A percentile compares a stretch with the other conserved stretches of the same genome.
phyloP scores from a whole-genome alignment of 257 asterid species.

The Henckelia pumila region DNA sequence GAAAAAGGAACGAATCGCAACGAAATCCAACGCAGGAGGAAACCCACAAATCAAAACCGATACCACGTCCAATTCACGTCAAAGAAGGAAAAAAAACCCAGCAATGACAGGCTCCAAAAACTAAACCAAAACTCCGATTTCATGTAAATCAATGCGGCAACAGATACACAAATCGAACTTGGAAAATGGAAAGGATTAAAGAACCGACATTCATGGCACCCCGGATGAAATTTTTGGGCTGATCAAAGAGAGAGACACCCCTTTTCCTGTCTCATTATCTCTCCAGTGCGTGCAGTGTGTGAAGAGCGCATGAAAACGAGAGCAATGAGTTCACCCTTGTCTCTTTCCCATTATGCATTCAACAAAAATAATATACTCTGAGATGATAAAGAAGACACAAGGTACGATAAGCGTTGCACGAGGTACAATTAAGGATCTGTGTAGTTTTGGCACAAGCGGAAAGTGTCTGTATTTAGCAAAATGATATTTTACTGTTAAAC shows the following conservation, averaged over 20 bases:
- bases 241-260: constrained; percentile 31
- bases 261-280: constrained; percentile 20
- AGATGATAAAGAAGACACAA: constrained; percentile 20
- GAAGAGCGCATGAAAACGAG: constrained; percentile 44
- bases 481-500: too few species aligned
- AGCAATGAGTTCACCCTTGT: constrained; percentile 35
- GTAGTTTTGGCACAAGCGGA: background rate
- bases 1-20: constrained; percentile 30
- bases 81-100: constrained; percentile 5
- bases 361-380: constrained; percentile 18
- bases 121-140: constrained; percentile 1
- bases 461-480: constrained; percentile 14
- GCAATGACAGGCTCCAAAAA: constrained; percentile 16
- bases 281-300: constrained; percentile 28
- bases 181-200: constrained; percentile 33
- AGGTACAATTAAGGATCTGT: background rate
- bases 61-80: background rate
- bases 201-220: constrained; percentile 57
- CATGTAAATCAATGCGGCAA: constrained; percentile 24
- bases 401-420: constrained; percentile 30
- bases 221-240: constrained; percentile 32
- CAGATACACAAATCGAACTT: constrained; percentile 20
- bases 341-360: constrained; percentile 27
- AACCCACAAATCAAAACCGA: background rate
- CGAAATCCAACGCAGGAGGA: constrained; percentile 19